phyloP scores from a whole-genome alignment of 2,329 filamentous ascomycete species.

The Penicillium sp. region DNA sequence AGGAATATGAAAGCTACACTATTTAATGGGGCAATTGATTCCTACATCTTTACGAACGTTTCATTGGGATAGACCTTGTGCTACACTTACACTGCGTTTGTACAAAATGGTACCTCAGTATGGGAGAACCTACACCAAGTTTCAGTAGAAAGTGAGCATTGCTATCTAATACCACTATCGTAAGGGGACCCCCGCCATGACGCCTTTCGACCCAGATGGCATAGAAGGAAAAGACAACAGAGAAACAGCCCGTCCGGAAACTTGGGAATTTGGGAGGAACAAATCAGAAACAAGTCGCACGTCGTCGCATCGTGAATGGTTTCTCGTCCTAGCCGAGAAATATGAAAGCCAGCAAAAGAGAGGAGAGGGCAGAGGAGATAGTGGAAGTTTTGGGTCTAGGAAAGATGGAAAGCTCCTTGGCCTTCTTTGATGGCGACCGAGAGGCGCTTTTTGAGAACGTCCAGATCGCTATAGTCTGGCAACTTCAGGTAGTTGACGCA shows the following conservation, averaged over 20 bases:
- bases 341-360: slow-evolving; percentile 1
- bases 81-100: background rate
- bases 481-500: slow-evolving; percentile 98
- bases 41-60: background rate
- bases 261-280: slow-evolving; percentile 7
- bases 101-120: background rate
- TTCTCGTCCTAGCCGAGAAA: slow-evolving; percentile 3
- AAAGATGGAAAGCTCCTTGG: slow-evolving; percentile 94
- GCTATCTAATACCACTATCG: slow-evolving; percentile 22
- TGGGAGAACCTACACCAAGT: background rate
- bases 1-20: background rate
- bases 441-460: slow-evolving; percentile 68
- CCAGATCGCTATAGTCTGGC: slow-evolving; percentile 77
- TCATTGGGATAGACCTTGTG: background rate
- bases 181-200: slow-evolving; percentile 13
- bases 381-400: slow-evolving; percentile 41
- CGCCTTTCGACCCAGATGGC: slow-evolving; percentile 17
- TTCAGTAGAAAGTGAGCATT: slow-evolving; percentile 14
- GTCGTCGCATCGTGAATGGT: slow-evolving; percentile 18
- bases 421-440: slow-evolving; percentile 84
- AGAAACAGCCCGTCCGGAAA: slow-evolving; percentile 16
- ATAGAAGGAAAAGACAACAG: slow-evolving; percentile 7
- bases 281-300: slow-evolving; percentile 11
- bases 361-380: background rate
- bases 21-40: background rate